Base-by-base conservation (phyloP, 306 rosid species). In the Begonia masoniana region DNA sequence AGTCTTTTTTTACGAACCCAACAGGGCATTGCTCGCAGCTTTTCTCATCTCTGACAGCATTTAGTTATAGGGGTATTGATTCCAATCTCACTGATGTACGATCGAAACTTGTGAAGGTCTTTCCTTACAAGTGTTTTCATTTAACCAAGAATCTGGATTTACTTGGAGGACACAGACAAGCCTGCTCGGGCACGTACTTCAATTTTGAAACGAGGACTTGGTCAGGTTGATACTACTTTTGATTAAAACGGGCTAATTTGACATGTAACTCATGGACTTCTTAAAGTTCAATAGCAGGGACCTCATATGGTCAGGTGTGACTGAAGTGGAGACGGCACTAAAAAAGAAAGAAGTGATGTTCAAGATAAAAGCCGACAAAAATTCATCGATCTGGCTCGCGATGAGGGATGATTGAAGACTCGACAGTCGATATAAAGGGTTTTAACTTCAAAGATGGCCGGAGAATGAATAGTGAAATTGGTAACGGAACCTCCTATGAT, bases 261-360 rank as follows among this genome's bases (percentile, higher is more conserved):
- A 88, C 96, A 50, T 84, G 92, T 62, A 88, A 88, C 74, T 84
- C 94, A 84, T 88, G 96, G 96, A 88, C 60, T 88, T 88, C 61
- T 88, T 55, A 84, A 88, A 71, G 96, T 70, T 84, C 88, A 36
- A 67, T 88, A 55, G 91, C 79, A 0, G 94, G 92, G 59, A 68
- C 77, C 67, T 65, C 62, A 35, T 88, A 88, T 71, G 96, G 96
- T 39, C 83, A 66, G 85, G 92, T 55, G 57, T 59, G 79, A 81
- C 88, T 16, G 96, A 84, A 71, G 94, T 88, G 59, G 96, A 87
- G 72, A 59, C 21, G 68, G 76, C 91, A 31, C 71, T 84, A 66
- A 80, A 66, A 58, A 75, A 39, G 50, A 74, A 60, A 68, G 52
- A 46, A 56, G 70, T 43, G 57, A 61, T 35, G 69, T 49, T 46